These are phyloP conservation scores for Tagetes patula DNA, from an alignment of 129 eudicot genomes.

Conservation along the genomic window DNA sequence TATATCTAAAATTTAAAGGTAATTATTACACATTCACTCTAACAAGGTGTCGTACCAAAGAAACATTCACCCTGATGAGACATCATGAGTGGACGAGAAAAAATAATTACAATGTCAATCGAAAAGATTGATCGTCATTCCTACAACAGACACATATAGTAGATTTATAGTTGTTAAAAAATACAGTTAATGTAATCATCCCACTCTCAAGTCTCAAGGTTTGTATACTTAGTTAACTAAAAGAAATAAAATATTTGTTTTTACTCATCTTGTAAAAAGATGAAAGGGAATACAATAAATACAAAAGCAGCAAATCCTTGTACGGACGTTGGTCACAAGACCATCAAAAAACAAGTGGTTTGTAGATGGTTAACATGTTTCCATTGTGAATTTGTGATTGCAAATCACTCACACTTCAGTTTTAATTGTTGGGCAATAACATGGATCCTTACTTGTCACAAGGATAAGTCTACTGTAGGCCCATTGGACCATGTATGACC, in stretches of 20 bases:
- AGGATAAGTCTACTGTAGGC: neutral
- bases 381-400: conserved; percentile 17
- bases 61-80: too few species aligned
- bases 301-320: neutral
- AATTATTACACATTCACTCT: too few species aligned
- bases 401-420: neutral
- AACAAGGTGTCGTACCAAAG: too few species aligned
- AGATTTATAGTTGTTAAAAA: too few species aligned
- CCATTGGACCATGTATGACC: conserved; percentile 10
- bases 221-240: neutral
- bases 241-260: neutral
- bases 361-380: conserved; percentile 21
- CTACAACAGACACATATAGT: too few species aligned
- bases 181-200: too few species aligned
- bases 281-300: neutral
- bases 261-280: neutral
- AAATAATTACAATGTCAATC: too few species aligned
- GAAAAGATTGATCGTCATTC: too few species aligned
- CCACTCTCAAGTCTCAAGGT: too few species aligned
- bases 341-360: conserved; percentile 20
- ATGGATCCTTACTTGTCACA: neutral
- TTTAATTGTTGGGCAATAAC: neutral
- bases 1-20: too few species aligned
- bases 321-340: neutral
- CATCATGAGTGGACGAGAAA: too few species aligned